A percentile compares a stretch with the other conserved stretches of the same genome.
Conservation (phyloP, 805 yeast species). For the Dipodascus geniculatus region DNA sequence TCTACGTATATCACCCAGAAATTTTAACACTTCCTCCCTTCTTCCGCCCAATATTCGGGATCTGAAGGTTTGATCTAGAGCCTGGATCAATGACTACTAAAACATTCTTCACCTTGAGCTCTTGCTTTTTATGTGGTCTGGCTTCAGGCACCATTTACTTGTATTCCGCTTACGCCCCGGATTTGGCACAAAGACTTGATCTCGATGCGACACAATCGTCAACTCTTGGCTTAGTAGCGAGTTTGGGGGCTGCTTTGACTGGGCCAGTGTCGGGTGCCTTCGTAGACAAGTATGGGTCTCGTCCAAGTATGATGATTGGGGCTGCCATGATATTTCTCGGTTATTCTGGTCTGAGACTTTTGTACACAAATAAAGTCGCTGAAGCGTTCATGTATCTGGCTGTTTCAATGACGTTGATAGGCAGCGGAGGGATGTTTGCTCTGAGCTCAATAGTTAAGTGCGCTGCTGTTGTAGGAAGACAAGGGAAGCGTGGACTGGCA, state of each 20-base stretch:
- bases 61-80: neutral
- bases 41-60: too few relatives aligned
- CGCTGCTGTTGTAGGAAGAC: constrained; percentile 56
- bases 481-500: constrained; percentile 57
- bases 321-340: constrained; percentile 44
- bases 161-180: constrained; percentile 71
- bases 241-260: constrained; percentile 47
- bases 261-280: constrained; percentile 62
- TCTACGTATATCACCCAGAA: too few relatives aligned
- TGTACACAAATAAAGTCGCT: constrained; percentile 33
- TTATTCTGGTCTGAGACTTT: constrained; percentile 47
- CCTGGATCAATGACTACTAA: neutral
- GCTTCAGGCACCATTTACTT: constrained; percentile 66
- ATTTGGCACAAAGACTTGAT: constrained; percentile 44
- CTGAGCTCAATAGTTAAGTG: constrained; percentile 59
- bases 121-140: constrained; percentile 30
- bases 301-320: constrained; percentile 4
- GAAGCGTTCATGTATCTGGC: constrained; percentile 30
- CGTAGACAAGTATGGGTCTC: constrained; percentile 45
- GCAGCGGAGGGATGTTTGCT: constrained; percentile 57
- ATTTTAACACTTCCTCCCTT: too few relatives aligned
- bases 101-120: neutral
- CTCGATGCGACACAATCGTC: constrained; percentile 56
- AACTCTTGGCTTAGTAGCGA: constrained; percentile 53
- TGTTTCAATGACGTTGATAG: constrained; percentile 41